These are phyloP conservation scores for Sporodiniella umbellata DNA, from an alignment of 371 early-diverging fungal species.

Conservation along the genomic window DNA sequence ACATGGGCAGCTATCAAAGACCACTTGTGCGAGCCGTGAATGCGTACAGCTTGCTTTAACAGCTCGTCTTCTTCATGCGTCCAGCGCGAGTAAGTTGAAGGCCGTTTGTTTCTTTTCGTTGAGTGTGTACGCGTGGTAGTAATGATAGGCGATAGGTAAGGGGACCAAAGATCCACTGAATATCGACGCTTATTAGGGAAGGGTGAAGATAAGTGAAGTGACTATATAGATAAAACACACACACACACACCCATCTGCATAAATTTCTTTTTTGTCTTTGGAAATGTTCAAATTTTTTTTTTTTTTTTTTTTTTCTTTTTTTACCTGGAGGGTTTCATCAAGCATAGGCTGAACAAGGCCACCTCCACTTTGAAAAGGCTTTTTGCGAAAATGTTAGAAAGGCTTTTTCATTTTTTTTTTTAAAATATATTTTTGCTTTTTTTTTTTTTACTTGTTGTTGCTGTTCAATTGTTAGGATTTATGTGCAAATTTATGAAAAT, in stretches of 20 bases:
- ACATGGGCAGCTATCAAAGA: conserved; percentile 60
- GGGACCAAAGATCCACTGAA: conserved; percentile 16
- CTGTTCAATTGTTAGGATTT: not conserved
- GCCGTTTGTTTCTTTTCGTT: conserved; percentile 28
- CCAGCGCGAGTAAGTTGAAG: conserved; percentile 50
- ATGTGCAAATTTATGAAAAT: not conserved
- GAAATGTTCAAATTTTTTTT: too few relatives aligned
- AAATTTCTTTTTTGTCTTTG: too few relatives aligned
- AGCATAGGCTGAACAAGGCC: conserved; percentile 15
- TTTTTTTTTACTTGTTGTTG: conserved; percentile 1
- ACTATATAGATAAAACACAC: conserved; percentile 1
- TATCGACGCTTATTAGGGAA: conserved; percentile 15
- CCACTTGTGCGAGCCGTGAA: conserved; percentile 62
- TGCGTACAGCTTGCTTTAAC: conserved; percentile 38
- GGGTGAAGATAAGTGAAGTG: conserved; percentile 6
- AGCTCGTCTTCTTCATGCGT: conserved; percentile 46
- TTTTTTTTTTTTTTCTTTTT: too few relatives aligned
- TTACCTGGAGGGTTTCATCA: conserved; percentile 17
- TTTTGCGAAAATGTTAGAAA: not conserved
- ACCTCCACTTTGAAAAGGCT: not conserved
- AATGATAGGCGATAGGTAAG: conserved; percentile 31
- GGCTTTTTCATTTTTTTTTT: not conserved
- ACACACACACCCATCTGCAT: too few relatives aligned
- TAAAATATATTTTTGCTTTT: not conserved
- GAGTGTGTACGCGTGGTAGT: conserved; percentile 32